Evolutionary conservation across 768 basidiomycete species (phyloP).

Genomic region (Tremella yokohamensis): DNA sequence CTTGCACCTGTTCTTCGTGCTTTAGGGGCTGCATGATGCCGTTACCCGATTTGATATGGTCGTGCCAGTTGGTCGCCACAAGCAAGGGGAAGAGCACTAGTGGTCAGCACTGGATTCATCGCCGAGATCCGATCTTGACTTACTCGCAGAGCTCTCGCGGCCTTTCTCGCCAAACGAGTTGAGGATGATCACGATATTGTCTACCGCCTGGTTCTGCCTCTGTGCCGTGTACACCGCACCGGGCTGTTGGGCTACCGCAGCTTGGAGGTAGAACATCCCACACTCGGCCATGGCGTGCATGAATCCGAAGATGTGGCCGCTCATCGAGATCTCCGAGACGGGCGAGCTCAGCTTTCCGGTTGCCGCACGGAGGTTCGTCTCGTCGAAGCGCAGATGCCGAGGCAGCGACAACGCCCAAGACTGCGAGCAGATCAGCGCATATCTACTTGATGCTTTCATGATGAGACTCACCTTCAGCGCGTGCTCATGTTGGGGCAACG

Average conservation of each 20-base stretch:
- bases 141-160: constrained; percentile 41
- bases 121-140: constrained; percentile 14
- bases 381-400: constrained; percentile 42
- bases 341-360: constrained; percentile 32
- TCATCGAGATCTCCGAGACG: constrained; percentile 26
- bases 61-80: constrained; percentile 46
- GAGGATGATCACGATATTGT: constrained; percentile 46
- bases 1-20: constrained; percentile 27
- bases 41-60: constrained; percentile 27
- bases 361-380: constrained; percentile 32
- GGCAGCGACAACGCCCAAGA: constrained; percentile 46
- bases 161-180: constrained; percentile 41
- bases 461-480: constrained; percentile 34
- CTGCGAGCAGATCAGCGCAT: constrained; percentile 19
- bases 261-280: constrained; percentile 50
- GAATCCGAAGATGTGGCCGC: constrained; percentile 45
- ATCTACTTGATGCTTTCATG: neutral
- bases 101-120: neutral
- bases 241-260: constrained; percentile 31
- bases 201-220: constrained; percentile 46
- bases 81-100: constrained; percentile 46
- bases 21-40: neutral
- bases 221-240: constrained; percentile 31
- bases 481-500: constrained; percentile 26
- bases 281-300: constrained; percentile 50